Conservation (phyloP, 768 basidiomycete species). For the Tricholoma saponaceum region DNA sequence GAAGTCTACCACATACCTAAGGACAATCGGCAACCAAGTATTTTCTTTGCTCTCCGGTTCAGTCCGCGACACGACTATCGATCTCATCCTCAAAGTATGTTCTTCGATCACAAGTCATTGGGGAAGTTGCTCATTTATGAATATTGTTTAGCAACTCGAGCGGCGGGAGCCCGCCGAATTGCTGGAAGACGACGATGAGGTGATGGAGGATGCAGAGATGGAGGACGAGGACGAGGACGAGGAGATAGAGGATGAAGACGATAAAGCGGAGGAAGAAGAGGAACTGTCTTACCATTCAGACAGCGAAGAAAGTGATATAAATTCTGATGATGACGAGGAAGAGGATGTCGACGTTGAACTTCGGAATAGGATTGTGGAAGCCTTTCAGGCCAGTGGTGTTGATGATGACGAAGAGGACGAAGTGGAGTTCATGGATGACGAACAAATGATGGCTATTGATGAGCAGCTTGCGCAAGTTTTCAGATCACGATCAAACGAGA, state of each 20-base stretch:
- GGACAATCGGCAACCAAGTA: constrained; percentile 73
- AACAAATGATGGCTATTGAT: constrained; percentile 97
- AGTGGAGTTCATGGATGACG: constrained; percentile 86
- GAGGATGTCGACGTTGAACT: constrained; percentile 59
- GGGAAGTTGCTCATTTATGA: background rate
- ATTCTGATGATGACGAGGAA: constrained; percentile 36
- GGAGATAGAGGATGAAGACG: constrained; percentile 41
- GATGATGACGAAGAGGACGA: constrained; percentile 56
- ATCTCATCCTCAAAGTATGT: constrained; percentile 79
- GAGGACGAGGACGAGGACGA: constrained; percentile 40
- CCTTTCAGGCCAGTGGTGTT: constrained; percentile 54
- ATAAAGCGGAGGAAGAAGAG: constrained; percentile 32
- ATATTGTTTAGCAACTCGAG: constrained; percentile 71
- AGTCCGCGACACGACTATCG: constrained; percentile 66
- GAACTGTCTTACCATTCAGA: constrained; percentile 29
- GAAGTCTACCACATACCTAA: constrained; percentile 74
- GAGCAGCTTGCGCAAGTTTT: constrained; percentile 89
- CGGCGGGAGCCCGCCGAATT: constrained; percentile 58
- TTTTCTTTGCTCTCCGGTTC: constrained; percentile 70
- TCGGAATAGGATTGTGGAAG: constrained; percentile 63
- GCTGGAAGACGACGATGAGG: constrained; percentile 40
- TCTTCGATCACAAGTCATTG: background rate
- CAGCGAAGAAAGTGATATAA: constrained; percentile 29
- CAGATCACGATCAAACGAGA: constrained; percentile 57
- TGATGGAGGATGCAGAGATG: constrained; percentile 41